Percentiles rank a stretch among this genome's conserved stretches.
Conservation (phyloP, 108 stramenopile genomes). For the Craspedostauros australis region DNA sequence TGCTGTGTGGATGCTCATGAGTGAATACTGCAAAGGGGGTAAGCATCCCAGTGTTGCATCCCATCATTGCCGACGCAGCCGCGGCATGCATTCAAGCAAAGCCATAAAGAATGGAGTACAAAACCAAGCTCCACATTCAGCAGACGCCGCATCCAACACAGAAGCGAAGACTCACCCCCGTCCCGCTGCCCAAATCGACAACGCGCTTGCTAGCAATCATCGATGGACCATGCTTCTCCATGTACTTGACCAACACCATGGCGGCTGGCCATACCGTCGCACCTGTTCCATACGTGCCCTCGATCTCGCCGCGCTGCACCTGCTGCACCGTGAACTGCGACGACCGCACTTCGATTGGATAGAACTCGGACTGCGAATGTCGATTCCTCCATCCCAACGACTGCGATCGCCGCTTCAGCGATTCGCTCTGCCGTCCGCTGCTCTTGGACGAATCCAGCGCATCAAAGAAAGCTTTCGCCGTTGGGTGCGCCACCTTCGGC, state of each 20-base stretch:
- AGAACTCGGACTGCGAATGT: conserved; percentile 47
- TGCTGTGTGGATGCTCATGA: no score
- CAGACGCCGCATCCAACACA: no score
- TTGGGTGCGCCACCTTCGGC: conserved; percentile 20
- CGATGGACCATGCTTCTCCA: conserved; percentile 39
- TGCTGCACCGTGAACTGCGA: conserved; percentile 48
- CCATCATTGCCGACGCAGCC: no score
- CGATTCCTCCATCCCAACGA: conserved; percentile 74
- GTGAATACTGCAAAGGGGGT: no score
- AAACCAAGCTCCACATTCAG: no score
- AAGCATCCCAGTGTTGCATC: no score
- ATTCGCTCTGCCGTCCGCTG: background rate
- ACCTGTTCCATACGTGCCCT: conserved; percentile 85
- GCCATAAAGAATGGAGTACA: no score
- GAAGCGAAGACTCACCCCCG: no score
- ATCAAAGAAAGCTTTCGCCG: conserved; percentile 58
- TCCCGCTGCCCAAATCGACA: conserved; percentile 79
- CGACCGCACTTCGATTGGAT: conserved; percentile 20
- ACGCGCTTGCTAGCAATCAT: conserved; percentile 35
- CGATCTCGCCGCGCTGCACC: conserved; percentile 74
- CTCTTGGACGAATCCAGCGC: conserved; percentile 30
- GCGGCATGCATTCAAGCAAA: no score
- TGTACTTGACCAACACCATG: conserved; percentile 74
- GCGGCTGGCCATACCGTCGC: conserved; percentile 90
- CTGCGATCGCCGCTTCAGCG: conserved; percentile 14